Evolutionary conservation across 2,329 filamentous ascomycete genomes (phyloP), one percentile per base, ranked within the genome.

Genomic region (Bipolaris cookei): DNA sequence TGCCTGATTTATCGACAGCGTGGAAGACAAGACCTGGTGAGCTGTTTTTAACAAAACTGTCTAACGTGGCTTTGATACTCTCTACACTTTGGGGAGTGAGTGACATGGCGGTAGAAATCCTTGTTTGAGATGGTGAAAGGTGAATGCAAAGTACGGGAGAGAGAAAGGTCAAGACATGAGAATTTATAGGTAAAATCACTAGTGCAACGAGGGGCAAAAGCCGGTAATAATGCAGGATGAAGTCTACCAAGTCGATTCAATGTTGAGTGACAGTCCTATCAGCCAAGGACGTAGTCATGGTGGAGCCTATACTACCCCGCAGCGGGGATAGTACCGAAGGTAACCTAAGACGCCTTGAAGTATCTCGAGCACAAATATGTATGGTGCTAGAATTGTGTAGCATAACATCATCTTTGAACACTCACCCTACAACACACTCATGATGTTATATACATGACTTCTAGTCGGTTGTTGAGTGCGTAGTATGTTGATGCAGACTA

Each of bases 1-100:
- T 70, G 54, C 80, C 80, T 48, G 76, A 71, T 56, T 76, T 79
- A 69, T 80, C 78, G 16, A 81, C 69, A 6, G 79, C 78, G n/a
- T 77, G 68, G 59, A 81, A 81, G 25, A 80, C 78, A 2, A 81
- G 60, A 16, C 79, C 80, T 2, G 79, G 72, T 7, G 79, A 63
- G n/a, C 78, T 73, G 34, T 71, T 68, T 13, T 67, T 66, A 14
- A 69, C 70, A 3, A 62, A 64, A 11, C 56, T 62, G 51, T 75
- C 67, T 13, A 80, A 70, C 11, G 76, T 70, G 42, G 69, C 65
- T 55, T 79, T 76, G 11, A 81, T 74, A 16, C 58, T 67, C 21
- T 74, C 60, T 1, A 66, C 50, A 28, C 69, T 63, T 61, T 76
- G 49, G 2, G 66, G 43, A 18, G 66, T 70, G 45, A 76, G 60